phyloP scores from a whole-genome alignment of 129 eudicot species.

The Chrysanthemum seticuspe region DNA sequence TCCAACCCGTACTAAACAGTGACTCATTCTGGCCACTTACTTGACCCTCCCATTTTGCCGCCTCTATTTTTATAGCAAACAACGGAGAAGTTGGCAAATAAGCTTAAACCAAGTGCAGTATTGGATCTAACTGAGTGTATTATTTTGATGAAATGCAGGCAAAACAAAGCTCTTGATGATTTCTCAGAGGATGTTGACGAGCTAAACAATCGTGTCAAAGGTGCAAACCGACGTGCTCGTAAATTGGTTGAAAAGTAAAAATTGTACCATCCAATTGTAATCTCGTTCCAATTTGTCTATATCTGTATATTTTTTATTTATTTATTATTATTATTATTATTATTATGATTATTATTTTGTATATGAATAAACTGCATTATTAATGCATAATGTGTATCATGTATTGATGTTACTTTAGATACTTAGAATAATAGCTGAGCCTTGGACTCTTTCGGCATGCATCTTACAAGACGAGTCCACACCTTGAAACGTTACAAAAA shows the following conservation, averaged over 20 bases:
- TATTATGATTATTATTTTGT: too few relatives aligned
- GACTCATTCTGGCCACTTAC: background rate
- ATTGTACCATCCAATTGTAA: constrained; percentile 18
- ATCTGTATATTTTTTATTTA: background rate
- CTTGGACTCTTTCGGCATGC: constrained; percentile 2
- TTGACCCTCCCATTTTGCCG: background rate
- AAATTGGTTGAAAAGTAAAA: constrained; percentile 47
- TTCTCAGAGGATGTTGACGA: constrained; percentile 81
- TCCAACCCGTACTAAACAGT: background rate
- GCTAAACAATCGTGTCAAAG: constrained; percentile 79
- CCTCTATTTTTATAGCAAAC: background rate
- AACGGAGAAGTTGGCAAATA: background rate
- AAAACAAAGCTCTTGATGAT: constrained; percentile 87
- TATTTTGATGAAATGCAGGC: constrained; percentile 48
- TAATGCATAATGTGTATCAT: constrained; percentile 20
- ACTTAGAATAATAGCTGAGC: background rate
- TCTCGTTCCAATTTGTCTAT: constrained; percentile 2
- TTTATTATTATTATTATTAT: too few relatives aligned
- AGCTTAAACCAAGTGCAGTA: background rate
- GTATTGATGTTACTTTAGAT: constrained; percentile 2
- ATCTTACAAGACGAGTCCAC: constrained; percentile 12
- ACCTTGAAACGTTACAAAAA: constrained; percentile 6
- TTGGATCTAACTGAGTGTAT: background rate
- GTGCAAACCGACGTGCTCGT: constrained; percentile 83
- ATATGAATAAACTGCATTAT: constrained; percentile 31